Conservation (phyloP, 805 yeast genomes). For the Hanseniaspora lindneri region DNA sequence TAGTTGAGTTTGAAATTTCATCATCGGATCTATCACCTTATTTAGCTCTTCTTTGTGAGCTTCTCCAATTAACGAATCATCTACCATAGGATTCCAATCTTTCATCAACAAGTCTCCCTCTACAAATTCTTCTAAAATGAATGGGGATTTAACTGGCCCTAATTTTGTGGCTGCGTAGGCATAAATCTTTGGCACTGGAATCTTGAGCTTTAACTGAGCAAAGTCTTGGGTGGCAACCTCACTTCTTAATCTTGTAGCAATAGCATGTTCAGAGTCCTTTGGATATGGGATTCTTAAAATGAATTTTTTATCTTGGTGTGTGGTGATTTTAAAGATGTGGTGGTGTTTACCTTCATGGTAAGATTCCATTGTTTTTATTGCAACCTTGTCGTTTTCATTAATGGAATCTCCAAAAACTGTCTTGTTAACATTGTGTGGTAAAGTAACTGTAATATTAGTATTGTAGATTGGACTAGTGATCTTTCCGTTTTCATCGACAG, state of each 20-base stretch:
- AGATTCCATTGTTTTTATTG: slow-evolving; percentile 62
- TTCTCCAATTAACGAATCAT: slow-evolving; percentile 40
- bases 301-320: slow-evolving; percentile 46
- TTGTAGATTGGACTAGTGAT: slow-evolving; percentile 32
- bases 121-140: slow-evolving; percentile 65
- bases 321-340: slow-evolving; percentile 61
- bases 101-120: slow-evolving; percentile 78
- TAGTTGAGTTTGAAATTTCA: slow-evolving; percentile 50
- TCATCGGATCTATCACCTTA: slow-evolving; percentile 57
- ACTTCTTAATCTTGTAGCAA: slow-evolving; percentile 58
- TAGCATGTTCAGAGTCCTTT: slow-evolving; percentile 52
- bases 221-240: slow-evolving; percentile 94
- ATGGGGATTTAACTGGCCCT: slow-evolving; percentile 62
- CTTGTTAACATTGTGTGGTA: slow-evolving; percentile 39
- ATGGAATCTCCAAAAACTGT: slow-evolving; percentile 35
- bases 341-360: slow-evolving; percentile 93
- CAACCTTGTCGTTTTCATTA: slow-evolving; percentile 30
- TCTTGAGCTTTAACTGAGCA: slow-evolving; percentile 47
- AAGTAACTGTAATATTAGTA: slow-evolving; percentile 33
- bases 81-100: slow-evolving; percentile 74
- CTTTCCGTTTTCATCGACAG: slow-evolving; percentile 26
- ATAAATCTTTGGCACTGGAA: slow-evolving; percentile 62
- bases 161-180: slow-evolving; percentile 49
- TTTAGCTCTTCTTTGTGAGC: slow-evolving; percentile 40
- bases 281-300: slow-evolving; percentile 80